Conservation (phyloP, 164 flowering plant genomes). For the Dillenia suffruticosa region DNA sequence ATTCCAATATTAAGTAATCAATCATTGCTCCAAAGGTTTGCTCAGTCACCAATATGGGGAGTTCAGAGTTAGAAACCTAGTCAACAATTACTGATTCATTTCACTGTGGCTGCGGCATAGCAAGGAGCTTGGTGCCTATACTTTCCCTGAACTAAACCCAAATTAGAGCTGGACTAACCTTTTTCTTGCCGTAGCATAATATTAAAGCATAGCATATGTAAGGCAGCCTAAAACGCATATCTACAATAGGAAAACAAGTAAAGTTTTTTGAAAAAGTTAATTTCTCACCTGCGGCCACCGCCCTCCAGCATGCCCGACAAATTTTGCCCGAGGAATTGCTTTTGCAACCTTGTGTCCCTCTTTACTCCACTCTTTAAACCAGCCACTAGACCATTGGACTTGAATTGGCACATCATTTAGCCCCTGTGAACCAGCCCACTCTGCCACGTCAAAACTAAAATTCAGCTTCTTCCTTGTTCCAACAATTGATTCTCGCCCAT, state of each 20-base stretch:
- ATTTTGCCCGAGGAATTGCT: constrained; percentile 58
- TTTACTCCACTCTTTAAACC: constrained; percentile 67
- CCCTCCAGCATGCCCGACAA: constrained; percentile 70
- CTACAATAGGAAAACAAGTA: not conserved
- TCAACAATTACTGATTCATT: too few relatives aligned
- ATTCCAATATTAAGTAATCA: too few relatives aligned
- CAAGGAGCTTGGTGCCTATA: too few relatives aligned
- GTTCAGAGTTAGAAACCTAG: too few relatives aligned
- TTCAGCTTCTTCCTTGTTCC: constrained; percentile 60
- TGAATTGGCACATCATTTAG: constrained; percentile 62
- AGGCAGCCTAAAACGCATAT: too few relatives aligned
- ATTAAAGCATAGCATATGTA: too few relatives aligned
- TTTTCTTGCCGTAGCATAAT: too few relatives aligned
- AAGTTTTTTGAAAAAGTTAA: not conserved
- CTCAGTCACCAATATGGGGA: too few relatives aligned
- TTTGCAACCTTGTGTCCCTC: constrained; percentile 60
- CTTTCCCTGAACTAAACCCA: too few relatives aligned
- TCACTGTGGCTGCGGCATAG: too few relatives aligned
- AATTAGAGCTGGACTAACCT: too few relatives aligned
- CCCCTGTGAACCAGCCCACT: constrained; percentile 65
- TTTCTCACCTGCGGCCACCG: constrained; percentile 85
- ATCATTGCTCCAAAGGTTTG: too few relatives aligned
- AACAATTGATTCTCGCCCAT: constrained; percentile 54
- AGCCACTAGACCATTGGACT: constrained; percentile 72
- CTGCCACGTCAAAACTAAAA: constrained; percentile 67